Percentiles rank a stretch among this genome's conserved stretches.
phyloP scores from a whole-genome alignment of 2,329 filamentous ascomycete genomes.

The Diaporthe capsici region DNA sequence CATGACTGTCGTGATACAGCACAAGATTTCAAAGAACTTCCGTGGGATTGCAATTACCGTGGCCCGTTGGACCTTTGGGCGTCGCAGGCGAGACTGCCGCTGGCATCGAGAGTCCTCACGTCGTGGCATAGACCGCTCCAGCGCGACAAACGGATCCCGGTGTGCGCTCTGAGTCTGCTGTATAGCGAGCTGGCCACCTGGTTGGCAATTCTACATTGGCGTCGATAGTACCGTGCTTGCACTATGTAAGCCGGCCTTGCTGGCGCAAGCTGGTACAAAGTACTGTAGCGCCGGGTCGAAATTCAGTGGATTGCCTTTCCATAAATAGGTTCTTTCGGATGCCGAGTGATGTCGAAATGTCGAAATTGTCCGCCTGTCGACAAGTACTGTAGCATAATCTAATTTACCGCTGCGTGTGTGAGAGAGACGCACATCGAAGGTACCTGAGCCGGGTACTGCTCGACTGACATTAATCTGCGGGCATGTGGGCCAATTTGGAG shows the following conservation, averaged over 20 bases:
- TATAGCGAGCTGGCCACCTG: background rate
- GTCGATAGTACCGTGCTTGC: background rate
- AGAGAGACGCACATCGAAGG: background rate
- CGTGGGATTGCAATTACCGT: background rate
- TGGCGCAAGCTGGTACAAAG: background rate
- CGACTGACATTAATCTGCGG: slow-evolving; percentile 11
- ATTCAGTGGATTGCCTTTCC: slow-evolving; percentile 1
- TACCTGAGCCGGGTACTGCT: background rate
- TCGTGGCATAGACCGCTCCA: background rate
- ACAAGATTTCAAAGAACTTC: background rate
- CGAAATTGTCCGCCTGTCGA: background rate
- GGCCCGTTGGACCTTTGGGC: background rate
- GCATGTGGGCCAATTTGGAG: slow-evolving; percentile 12
- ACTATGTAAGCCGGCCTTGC: background rate
- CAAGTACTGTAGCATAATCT: background rate
- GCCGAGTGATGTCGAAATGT: slow-evolving; percentile 26
- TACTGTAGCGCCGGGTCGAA: background rate
- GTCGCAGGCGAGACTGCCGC: background rate
- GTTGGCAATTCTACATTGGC: background rate
- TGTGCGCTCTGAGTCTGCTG: background rate
- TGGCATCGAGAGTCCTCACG: background rate
- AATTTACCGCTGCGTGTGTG: background rate
- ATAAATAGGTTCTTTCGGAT: slow-evolving; percentile 13
- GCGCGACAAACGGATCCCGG: background rate
- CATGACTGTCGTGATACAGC: background rate